Conservation (phyloP, 2,329 filamentous ascomycete species). For the Aureobasidium zeae region DNA sequence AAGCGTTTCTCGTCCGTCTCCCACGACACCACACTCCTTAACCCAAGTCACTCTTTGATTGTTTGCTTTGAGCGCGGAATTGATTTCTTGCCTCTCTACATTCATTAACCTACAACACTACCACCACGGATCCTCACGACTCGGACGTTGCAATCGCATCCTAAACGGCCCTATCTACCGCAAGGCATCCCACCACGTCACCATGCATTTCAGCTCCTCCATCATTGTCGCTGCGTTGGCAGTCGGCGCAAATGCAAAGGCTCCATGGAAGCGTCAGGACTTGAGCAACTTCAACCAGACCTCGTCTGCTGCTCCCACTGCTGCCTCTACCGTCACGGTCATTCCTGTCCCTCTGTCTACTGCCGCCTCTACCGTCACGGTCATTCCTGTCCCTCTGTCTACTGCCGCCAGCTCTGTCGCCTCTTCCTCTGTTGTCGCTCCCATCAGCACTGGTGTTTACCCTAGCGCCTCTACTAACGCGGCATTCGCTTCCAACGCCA, state of each 20-base stretch:
- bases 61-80: conserved; percentile 17
- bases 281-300: conserved; percentile 15
- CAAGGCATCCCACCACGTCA: conserved; percentile 10
- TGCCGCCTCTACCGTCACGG: conserved; percentile 12
- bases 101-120: conserved; percentile 15
- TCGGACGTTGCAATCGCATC: conserved; percentile 17
- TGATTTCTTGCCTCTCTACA: conserved; percentile 19
- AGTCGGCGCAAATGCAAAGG: conserved; percentile 17
- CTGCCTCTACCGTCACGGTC: conserved; percentile 12
- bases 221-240: conserved; percentile 16
- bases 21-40: conserved; percentile 28
- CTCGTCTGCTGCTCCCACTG: conserved; percentile 16
- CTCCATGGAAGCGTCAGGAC: conserved; percentile 16
- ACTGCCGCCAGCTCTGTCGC: conserved; percentile 6
- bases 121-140: conserved; percentile 13
- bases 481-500: conserved; percentile 17
- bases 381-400: conserved; percentile 6
- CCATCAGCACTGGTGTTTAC: conserved; percentile 16
- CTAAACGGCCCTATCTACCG: conserved; percentile 9
- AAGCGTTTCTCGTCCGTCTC: conserved; percentile 21
- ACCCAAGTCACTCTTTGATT: conserved; percentile 26
- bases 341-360: conserved; percentile 14
- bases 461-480: conserved; percentile 18
- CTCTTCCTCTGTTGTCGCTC: conserved; percentile 14
- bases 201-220: conserved; percentile 19